phyloP scores from a whole-genome alignment of 2,329 filamentous ascomycete species.

The Aspergillus brunneoviolaceus region DNA sequence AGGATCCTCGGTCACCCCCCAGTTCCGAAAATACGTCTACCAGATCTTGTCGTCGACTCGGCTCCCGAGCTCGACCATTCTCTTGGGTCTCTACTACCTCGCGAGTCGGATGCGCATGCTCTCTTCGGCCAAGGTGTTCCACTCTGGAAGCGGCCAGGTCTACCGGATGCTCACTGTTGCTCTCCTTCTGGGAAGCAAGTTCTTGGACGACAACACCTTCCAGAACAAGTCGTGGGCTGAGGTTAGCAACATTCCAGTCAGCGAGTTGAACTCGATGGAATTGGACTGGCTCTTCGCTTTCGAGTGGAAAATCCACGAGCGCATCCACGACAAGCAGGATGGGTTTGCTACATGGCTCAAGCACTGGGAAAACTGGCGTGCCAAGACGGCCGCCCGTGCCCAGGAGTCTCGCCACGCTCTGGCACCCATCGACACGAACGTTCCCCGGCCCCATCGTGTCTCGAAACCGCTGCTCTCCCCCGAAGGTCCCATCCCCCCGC shows the following conservation, averaged over 20 bases:
- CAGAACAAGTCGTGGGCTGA: constrained; percentile 97
- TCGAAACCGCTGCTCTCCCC: constrained; percentile 52
- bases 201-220: constrained; percentile 94
- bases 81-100: constrained; percentile 86
- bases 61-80: constrained; percentile 84
- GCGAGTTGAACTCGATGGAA: constrained; percentile 82
- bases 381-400: constrained; percentile 48
- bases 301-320: constrained; percentile 81
- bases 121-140: constrained; percentile 56
- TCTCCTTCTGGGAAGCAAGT: constrained; percentile 87
- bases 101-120: constrained; percentile 78
- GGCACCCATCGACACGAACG: constrained; percentile 64
- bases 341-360: constrained; percentile 66
- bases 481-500: constrained; percentile 50
- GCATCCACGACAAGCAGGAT: constrained; percentile 70
- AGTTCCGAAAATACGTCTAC: constrained; percentile 88
- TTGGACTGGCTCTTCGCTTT: constrained; percentile 83
- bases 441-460: constrained; percentile 53
- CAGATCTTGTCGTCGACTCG: constrained; percentile 88
- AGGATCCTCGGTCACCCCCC: constrained; percentile 61
- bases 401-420: constrained; percentile 52
- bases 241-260: constrained; percentile 83
- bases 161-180: constrained; percentile 86
- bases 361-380: constrained; percentile 66
- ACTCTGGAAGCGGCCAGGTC: constrained; percentile 65